Conservation (phyloP, 2,329 filamentous ascomycete genomes). For the Ascocoryne sarcoides region DNA sequence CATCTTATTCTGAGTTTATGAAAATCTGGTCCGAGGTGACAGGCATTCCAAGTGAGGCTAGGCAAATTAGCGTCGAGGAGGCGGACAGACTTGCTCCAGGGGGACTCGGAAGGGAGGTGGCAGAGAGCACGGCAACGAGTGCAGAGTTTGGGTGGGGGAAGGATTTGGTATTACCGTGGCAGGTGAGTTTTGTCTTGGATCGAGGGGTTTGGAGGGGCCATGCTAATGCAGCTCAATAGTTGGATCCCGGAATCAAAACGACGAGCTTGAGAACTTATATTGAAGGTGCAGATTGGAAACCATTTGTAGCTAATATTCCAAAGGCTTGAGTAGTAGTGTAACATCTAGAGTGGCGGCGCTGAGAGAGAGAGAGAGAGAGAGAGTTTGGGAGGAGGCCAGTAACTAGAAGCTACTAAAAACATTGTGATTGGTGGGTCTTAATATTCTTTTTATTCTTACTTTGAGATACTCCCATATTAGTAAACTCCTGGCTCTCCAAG, state of each 20-base stretch:
- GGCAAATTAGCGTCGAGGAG: conserved; percentile 13
- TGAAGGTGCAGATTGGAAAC: conserved; percentile 14
- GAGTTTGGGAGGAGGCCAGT: no score
- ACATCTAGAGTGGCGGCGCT: no score
- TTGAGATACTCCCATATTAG: no score
- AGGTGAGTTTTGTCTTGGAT: conserved; percentile 9
- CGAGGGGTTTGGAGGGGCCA: not conserved
- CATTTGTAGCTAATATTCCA: conserved; percentile 2
- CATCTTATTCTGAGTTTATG: conserved; percentile 11
- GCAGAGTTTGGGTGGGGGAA: conserved; percentile 31
- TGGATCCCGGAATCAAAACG: conserved; percentile 13
- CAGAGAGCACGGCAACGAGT: conserved; percentile 29
- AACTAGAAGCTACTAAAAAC: no score
- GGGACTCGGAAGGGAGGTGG: conserved; percentile 27
- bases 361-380: no score
- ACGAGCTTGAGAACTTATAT: conserved; percentile 16
- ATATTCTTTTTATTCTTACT: no score
- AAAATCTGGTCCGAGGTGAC: conserved; percentile 15
- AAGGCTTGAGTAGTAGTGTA: no score
- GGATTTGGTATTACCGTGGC: conserved; percentile 16
- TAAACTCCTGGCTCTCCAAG: no score
- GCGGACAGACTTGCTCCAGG: conserved; percentile 26
- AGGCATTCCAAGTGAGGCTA: conserved; percentile 8
- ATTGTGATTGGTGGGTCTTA: no score
- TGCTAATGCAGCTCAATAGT: conserved; percentile 7